Evolutionary conservation across 495 filamentous ascomycete genomes (phyloP).

Genomic region (Podospora australis): DNA sequence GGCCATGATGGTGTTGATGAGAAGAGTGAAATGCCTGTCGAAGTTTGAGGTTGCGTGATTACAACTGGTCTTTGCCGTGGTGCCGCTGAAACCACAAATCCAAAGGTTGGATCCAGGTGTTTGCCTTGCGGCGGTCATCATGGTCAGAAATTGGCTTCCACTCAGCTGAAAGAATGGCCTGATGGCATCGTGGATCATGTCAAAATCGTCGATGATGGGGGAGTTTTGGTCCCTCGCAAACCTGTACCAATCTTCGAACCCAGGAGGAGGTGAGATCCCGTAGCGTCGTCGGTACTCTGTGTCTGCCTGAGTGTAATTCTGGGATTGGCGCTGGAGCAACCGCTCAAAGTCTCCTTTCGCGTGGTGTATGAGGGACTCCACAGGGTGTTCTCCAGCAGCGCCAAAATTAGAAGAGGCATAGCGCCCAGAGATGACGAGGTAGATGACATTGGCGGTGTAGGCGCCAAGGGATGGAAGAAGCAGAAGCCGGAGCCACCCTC

Average conservation of each 20-base stretch:
- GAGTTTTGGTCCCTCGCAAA: conserved; percentile 54
- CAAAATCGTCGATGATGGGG: conserved; percentile 66
- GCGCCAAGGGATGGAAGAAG: conserved; percentile 13
- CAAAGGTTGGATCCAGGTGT: conserved; percentile 19
- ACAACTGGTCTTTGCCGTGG: conserved; percentile 18
- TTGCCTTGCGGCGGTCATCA: conserved; percentile 7
- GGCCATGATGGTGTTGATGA: conserved; percentile 47
- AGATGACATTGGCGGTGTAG: conserved; percentile 13
- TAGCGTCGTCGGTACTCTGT: conserved; percentile 51
- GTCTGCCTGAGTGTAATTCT: conserved; percentile 33
- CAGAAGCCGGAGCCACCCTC: conserved; percentile 13
- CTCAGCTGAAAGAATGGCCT: conserved; percentile 22
- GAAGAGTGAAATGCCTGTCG: conserved; percentile 17
- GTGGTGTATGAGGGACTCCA: conserved; percentile 36
- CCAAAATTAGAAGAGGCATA: neutral
- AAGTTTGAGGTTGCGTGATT: conserved; percentile 16
- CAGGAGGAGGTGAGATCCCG: conserved; percentile 46
- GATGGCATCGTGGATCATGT: conserved; percentile 34
- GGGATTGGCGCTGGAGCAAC: conserved; percentile 40
- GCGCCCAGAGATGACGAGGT: conserved; percentile 2
- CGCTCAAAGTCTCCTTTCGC: conserved; percentile 34
- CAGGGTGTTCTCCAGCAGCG: conserved; percentile 33
- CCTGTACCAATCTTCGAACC: conserved; percentile 60
- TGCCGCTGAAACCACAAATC: conserved; percentile 18
- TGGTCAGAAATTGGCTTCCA: conserved; percentile 17